Conservation (phyloP, 1,139 yeast genomes). For the Candida sanyaensis region DNA sequence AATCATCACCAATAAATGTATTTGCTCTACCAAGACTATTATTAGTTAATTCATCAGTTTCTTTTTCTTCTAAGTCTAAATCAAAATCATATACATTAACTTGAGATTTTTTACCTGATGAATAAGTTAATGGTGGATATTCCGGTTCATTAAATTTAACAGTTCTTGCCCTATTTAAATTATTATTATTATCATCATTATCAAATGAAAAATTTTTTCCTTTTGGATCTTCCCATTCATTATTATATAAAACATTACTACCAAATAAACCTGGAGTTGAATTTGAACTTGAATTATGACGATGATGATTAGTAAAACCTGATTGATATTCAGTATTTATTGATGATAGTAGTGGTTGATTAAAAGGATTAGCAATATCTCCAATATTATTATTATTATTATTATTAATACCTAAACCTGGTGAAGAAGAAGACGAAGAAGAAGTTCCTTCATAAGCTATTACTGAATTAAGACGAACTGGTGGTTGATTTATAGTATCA, state of each 20-base stretch:
- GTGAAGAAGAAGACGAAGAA: not conserved
- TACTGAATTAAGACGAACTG: not conserved
- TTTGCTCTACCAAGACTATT: not conserved
- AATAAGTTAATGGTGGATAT: conserved; percentile 32
- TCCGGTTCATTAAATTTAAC: conserved; percentile 41
- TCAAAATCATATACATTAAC: conserved; percentile 22
- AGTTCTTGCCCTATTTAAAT: conserved; percentile 18
- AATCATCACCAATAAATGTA: conserved; percentile 35
- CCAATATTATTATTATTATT: not conserved
- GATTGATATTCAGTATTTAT: too few relatives aligned
- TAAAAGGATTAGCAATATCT: not conserved
- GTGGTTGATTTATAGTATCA: conserved; percentile 1
- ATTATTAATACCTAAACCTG: too few relatives aligned
- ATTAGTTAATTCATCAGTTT: conserved; percentile 5
- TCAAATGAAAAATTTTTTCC: not conserved
- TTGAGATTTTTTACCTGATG: conserved; percentile 29
- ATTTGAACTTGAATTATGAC: not conserved
- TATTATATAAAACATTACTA: not conserved
- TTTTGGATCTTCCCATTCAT: not conserved
- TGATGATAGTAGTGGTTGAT: not conserved
- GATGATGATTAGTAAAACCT: not conserved
- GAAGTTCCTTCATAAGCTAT: not conserved
- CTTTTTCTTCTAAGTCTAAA: conserved; percentile 16
- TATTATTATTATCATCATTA: not conserved
- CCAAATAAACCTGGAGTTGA: not conserved